phyloP scores from a whole-genome alignment of 257 asterid genomes.

The Primulina eburnea region DNA sequence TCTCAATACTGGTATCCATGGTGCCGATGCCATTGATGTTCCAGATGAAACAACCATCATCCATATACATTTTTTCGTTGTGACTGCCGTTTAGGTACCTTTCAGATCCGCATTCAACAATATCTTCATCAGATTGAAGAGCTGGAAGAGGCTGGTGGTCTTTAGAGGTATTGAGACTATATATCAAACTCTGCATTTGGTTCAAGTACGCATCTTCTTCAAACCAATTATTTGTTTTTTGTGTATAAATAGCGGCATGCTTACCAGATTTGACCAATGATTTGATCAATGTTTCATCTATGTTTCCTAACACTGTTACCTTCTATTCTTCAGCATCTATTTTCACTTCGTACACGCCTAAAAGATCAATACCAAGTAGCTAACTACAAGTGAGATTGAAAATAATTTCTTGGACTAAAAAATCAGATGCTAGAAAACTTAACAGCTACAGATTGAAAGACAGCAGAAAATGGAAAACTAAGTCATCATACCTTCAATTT shows the following conservation, averaged over 20 bases:
- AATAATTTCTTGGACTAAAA: neutral
- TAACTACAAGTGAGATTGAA: neutral
- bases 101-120: conserved; percentile 24
- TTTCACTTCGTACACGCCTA: conserved; percentile 59
- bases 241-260: conserved; percentile 54
- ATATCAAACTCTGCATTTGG: conserved; percentile 19
- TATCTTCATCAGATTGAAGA: conserved; percentile 14
- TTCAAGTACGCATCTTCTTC: neutral
- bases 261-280: conserved; percentile 42
- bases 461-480: no score
- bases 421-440: neutral
- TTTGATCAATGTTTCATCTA: conserved; percentile 39
- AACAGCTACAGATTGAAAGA: neutral
- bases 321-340: conserved; percentile 36
- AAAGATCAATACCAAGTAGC: neutral
- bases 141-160: conserved; percentile 19
- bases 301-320: conserved; percentile 35
- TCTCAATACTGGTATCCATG: conserved; percentile 12
- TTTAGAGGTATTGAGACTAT: conserved; percentile 20
- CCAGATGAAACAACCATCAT: conserved; percentile 24
- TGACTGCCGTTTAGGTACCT: conserved; percentile 25
- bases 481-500: no score
- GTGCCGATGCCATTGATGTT: conserved; percentile 19
- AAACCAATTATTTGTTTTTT: neutral
- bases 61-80: conserved; percentile 17